Conservation (phyloP, 768 basidiomycete species). For the Russula emetica region DNA sequence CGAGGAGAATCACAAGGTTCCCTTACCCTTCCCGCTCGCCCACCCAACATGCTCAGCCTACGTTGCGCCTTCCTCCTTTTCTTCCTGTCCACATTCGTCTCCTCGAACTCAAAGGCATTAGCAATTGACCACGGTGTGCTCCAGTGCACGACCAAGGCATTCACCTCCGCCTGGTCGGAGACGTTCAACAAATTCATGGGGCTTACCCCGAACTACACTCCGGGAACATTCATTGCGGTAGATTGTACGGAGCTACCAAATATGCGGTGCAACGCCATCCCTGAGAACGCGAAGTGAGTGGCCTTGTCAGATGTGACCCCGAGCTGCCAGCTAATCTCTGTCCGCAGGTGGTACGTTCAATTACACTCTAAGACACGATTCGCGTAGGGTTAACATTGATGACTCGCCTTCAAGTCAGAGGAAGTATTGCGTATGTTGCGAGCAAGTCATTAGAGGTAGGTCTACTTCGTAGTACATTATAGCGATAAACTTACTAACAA, state of each 20-base stretch:
- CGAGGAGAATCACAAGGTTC: background rate
- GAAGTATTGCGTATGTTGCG: conserved; percentile 26
- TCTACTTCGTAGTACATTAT: background rate
- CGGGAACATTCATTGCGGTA: conserved; percentile 19
- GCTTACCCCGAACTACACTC: conserved; percentile 18
- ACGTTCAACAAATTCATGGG: conserved; percentile 18
- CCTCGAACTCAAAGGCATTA: background rate
- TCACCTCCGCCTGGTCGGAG: conserved; percentile 20
- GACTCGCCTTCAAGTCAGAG: background rate
- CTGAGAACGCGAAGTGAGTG: conserved; percentile 15
- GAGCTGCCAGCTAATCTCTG: background rate
- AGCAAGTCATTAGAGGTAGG: conserved; percentile 17
- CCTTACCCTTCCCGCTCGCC: background rate
- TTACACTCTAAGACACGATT: background rate
- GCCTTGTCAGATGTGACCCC: background rate
- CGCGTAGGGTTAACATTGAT: background rate
- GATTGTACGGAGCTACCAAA: conserved; percentile 18
- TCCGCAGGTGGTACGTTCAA: conserved; percentile 18
- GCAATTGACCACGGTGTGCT: conserved; percentile 17
- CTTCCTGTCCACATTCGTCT: background rate
- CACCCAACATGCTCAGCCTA: conserved; percentile 3
- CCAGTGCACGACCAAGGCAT: conserved; percentile 25
- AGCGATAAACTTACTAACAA: background rate
- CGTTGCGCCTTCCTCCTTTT: background rate
- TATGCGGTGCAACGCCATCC: conserved; percentile 16